A percentile compares a stretch with the other conserved stretches of the same genome.
Conservation (phyloP, 2,329 filamentous ascomycete genomes). For the Aureobasidium sp. region DNA sequence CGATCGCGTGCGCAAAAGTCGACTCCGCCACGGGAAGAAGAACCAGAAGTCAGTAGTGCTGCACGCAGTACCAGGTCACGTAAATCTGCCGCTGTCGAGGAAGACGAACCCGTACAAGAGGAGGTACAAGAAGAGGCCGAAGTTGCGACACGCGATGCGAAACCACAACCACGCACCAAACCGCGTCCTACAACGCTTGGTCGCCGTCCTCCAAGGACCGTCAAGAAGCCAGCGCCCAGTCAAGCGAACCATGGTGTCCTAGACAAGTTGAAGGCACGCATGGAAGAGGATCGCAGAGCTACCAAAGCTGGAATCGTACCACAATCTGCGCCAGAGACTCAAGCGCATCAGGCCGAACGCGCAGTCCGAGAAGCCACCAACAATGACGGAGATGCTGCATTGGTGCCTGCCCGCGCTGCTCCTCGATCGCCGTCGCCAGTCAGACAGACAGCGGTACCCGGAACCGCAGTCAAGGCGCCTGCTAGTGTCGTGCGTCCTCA, state of each 20-base stretch:
- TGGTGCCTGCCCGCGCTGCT: slow-evolving; percentile 13
- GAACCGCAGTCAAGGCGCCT: slow-evolving; percentile 20
- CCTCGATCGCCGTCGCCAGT: slow-evolving; percentile 27
- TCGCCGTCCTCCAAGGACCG: slow-evolving; percentile 22
- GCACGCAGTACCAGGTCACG: slow-evolving; percentile 24
- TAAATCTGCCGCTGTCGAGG: slow-evolving; percentile 18
- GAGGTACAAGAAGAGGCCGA: slow-evolving; percentile 8
- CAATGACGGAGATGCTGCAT: slow-evolving; percentile 15
- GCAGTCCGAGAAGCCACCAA: background rate
- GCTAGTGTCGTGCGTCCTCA: slow-evolving; percentile 28
- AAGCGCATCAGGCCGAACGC: background rate
- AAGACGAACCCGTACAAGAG: background rate
- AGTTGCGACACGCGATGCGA: background rate
- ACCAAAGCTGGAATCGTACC: slow-evolving; percentile 16
- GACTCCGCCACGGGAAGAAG: slow-evolving; percentile 24
- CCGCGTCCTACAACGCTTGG: slow-evolving; percentile 16
- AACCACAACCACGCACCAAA: slow-evolving; percentile 16
- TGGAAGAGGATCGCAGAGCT: slow-evolving; percentile 25
- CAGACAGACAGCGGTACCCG: slow-evolving; percentile 24
- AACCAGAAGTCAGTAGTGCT: slow-evolving; percentile 22
- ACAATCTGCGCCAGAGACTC: background rate
- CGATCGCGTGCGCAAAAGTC: slow-evolving; percentile 22
- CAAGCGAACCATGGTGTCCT: slow-evolving; percentile 25
- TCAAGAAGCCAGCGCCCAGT: slow-evolving; percentile 23
- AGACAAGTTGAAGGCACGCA: slow-evolving; percentile 29